Base-by-base conservation (phyloP, 768 basidiomycete species). In the Tricholoma flavovirens region DNA sequence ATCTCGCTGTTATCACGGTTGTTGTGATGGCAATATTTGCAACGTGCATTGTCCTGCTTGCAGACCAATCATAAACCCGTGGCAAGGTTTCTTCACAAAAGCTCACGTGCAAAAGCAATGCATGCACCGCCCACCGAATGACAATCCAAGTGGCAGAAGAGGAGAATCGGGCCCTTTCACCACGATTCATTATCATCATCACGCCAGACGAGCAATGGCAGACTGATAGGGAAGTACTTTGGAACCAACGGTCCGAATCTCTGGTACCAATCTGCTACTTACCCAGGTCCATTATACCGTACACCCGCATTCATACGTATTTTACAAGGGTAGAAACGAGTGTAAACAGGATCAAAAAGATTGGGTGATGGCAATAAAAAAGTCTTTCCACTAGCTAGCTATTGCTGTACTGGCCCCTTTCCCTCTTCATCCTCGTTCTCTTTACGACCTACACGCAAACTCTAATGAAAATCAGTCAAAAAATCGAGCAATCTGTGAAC, bases 401-500 rank as follows among this genome's bases (percentile, higher is more conserved):
- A 15, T 45, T 24, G 43, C 11, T n/a, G n/a, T n/a, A n/a, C n/a
- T n/a, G n/a, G n/a, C 11, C 45, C 59, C 57, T 53, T 32, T 45
- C 42, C 1, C 40, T 54, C 30, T 30, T 43, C 56, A 61, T 62
- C 58, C 61, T 58, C 56, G 60, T 59, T 52, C 51, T 57, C 60
- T 61, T 62, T 60, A 62, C 67, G 60, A 64, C 63, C 64, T 57
- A 55, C 72, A 42, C 52, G 24, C 38, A 43, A n/a, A 14, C 26
- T 10, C 17, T 53, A 5, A 97, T 97, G 93, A 96, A 89, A 83
- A 92, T 98, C 71, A 93, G 87, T 63, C 84, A 94, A 73, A 98
- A 96, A 77, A 91, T 98, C 45, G 80, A 86, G 60, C 84, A 91
- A 70, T 90, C 90, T 49, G 75, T 83, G 58, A 86, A 88, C 69